phyloP scores from a whole-genome alignment of 2,329 filamentous ascomycete species.

The Clarireedia homoeocarpa region DNA sequence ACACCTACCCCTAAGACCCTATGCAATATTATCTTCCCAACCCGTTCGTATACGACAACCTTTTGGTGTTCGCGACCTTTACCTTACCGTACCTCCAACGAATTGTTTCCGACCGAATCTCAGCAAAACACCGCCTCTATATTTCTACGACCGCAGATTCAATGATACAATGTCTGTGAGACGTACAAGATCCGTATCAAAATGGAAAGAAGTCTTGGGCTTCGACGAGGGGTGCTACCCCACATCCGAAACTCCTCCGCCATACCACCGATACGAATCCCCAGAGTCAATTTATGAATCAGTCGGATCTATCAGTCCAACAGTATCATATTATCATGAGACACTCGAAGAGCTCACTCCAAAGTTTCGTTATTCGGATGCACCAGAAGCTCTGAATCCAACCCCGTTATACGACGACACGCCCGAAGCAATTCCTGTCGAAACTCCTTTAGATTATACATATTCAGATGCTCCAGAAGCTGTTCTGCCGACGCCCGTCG shows the following conservation, averaged over 20 bases:
- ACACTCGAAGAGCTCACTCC: conserved; percentile 9
- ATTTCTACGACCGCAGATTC: background rate
- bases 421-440: background rate
- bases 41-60: conserved; percentile 1
- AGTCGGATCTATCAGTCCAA: conserved; percentile 6
- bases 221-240: conserved; percentile 21
- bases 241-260: conserved; percentile 7
- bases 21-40: background rate
- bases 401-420: conserved; percentile 1
- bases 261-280: conserved; percentile 8
- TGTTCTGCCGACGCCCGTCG: background rate
- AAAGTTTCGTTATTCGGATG: conserved; percentile 6
- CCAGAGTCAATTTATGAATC: conserved; percentile 10
- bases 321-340: conserved; percentile 9
- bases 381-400: conserved; percentile 1
- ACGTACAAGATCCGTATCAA: conserved; percentile 19
- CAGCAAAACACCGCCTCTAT: background rate
- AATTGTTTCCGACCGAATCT: background rate
- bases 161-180: conserved; percentile 11
- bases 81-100: background rate
- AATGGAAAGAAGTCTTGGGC: conserved; percentile 27
- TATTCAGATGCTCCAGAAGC: conserved; percentile 10
- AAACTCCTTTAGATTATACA: conserved; percentile 7
- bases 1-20: background rate
- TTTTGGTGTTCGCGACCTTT: background rate